Evolutionary conservation across 1,284 basidiomycete genomes (phyloP).

Genomic region (Schizopora paradoxa): DNA sequence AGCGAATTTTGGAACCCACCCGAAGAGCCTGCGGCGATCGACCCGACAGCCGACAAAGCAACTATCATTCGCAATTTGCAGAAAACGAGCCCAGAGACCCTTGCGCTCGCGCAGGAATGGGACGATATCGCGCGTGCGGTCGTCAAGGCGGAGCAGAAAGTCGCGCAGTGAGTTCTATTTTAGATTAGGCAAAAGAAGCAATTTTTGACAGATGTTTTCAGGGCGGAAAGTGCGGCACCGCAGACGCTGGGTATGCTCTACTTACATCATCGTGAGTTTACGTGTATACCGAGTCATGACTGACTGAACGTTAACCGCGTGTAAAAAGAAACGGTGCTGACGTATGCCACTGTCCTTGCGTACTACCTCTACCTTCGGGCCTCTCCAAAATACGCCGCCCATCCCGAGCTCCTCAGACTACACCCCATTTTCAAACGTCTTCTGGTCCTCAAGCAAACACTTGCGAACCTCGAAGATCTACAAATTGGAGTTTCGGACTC

Average conservation of each 20-base stretch:
- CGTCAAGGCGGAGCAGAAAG: constrained; percentile 45
- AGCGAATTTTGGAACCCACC: constrained; percentile 29
- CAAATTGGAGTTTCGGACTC: constrained; percentile 60
- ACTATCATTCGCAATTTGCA: constrained; percentile 70
- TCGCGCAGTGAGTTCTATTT: constrained; percentile 47
- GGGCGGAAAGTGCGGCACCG: constrained; percentile 43
- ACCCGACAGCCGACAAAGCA: constrained; percentile 45
- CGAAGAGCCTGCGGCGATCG: constrained; percentile 29
- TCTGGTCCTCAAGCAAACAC: constrained; percentile 78
- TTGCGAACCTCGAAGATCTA: constrained; percentile 79
- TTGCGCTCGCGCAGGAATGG: constrained; percentile 74
- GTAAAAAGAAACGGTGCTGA: constrained; percentile 85
- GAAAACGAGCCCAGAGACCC: constrained; percentile 73
- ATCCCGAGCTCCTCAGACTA: constrained; percentile 59
- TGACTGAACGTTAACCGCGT: no score
- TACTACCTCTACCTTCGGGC: constrained; percentile 90
- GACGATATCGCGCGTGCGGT: constrained; percentile 58
- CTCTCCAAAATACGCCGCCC: constrained; percentile 53
- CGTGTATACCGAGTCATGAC: constrained; percentile 5
- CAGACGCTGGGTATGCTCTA: constrained; percentile 65
- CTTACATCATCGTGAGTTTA: constrained; percentile 65
- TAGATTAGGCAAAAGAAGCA: constrained; percentile 3
- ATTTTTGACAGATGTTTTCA: constrained; percentile 27
- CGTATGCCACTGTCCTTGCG: constrained; percentile 86
- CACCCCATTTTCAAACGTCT: constrained; percentile 83